Conservation (phyloP, 2,329 filamentous ascomycete genomes). For the Sordariomycetes sp. region DNA sequence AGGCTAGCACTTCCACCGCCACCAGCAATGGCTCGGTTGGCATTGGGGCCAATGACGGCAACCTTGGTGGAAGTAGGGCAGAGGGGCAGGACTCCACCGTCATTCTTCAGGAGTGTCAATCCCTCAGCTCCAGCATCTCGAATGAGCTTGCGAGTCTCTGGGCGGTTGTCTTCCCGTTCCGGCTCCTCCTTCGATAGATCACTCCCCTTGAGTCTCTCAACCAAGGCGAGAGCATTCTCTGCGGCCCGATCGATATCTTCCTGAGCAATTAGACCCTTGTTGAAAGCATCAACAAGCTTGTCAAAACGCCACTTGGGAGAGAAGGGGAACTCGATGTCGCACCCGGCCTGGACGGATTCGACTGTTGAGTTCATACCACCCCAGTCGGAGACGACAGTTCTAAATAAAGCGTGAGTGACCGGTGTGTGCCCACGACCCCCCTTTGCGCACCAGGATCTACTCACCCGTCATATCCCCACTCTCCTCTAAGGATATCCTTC, state of each 20-base stretch:
- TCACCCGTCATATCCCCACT: slow-evolving; percentile 53
- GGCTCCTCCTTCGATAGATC: slow-evolving; percentile 45
- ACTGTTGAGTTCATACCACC: slow-evolving; percentile 44
- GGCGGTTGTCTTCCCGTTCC: slow-evolving; percentile 44
- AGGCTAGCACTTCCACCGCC: slow-evolving; percentile 58
- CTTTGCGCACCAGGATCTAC: slow-evolving; percentile 7
- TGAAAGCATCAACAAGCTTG: slow-evolving; percentile 42
- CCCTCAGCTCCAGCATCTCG: slow-evolving; percentile 51
- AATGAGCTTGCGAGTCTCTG: slow-evolving; percentile 49
- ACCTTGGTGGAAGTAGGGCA: slow-evolving; percentile 43
- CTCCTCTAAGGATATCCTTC: slow-evolving; percentile 46
- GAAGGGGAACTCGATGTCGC: slow-evolving; percentile 47
- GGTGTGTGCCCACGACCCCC: not conserved
- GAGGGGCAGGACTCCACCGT: slow-evolving; percentile 47
- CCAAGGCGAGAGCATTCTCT: slow-evolving; percentile 47
- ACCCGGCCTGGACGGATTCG: slow-evolving; percentile 44
- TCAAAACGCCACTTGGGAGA: slow-evolving; percentile 45
- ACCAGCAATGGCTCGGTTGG: slow-evolving; percentile 55
- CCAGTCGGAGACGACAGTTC: slow-evolving; percentile 46
- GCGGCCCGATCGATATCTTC: slow-evolving; percentile 45
- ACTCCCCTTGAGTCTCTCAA: slow-evolving; percentile 50
- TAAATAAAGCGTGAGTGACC: not conserved
- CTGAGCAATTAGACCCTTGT: slow-evolving; percentile 33
- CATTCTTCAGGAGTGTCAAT: slow-evolving; percentile 54
- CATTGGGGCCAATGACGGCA: slow-evolving; percentile 58